These are phyloP conservation scores for Tetracladium setigerum DNA, from an alignment of 495 filamentous ascomycete species.

Conservation along the genomic window DNA sequence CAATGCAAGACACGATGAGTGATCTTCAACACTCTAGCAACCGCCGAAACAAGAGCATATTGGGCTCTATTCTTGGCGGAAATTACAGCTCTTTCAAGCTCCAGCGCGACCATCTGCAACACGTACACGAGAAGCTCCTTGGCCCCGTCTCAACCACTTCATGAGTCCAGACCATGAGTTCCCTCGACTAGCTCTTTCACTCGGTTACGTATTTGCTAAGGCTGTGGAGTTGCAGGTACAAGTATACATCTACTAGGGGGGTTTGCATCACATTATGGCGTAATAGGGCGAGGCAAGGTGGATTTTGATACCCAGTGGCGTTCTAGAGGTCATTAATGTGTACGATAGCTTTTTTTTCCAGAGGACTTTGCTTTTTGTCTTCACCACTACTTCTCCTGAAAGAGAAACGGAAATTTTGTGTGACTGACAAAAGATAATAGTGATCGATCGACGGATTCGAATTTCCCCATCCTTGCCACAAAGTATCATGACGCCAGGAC, in stretches of 20 bases:
- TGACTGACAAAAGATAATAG: constrained; percentile 19
- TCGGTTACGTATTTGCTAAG: not conserved
- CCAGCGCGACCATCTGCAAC: constrained; percentile 42
- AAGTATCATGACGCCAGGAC: not conserved
- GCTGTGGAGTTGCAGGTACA: not conserved
- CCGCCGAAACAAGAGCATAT: constrained; percentile 43
- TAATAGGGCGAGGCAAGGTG: constrained; percentile 8
- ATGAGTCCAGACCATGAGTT: not conserved
- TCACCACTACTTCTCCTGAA: not conserved
- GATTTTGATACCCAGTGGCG: constrained; percentile 17
- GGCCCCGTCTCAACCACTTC: constrained; percentile 7
- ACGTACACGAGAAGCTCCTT: constrained; percentile 17
- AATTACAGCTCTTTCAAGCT: constrained; percentile 61
- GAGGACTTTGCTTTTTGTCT: constrained; percentile 1
- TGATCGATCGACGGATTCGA: constrained; percentile 15
- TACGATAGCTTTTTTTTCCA: constrained; percentile 7
- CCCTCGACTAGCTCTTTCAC: not conserved
- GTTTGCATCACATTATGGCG: constrained; percentile 12
- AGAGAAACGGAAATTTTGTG: not conserved
- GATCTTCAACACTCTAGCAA: constrained; percentile 21
- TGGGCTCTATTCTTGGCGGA: constrained; percentile 58
- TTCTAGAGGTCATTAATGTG: constrained; percentile 10
- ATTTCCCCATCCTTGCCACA: not conserved
- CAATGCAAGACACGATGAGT: constrained; percentile 50
- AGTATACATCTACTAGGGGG: not conserved